Evolutionary conservation across 2,329 filamentous ascomycete genomes (phyloP), one percentile per base, ranked within the genome.

Genomic region (Aureobasidium sp.): DNA sequence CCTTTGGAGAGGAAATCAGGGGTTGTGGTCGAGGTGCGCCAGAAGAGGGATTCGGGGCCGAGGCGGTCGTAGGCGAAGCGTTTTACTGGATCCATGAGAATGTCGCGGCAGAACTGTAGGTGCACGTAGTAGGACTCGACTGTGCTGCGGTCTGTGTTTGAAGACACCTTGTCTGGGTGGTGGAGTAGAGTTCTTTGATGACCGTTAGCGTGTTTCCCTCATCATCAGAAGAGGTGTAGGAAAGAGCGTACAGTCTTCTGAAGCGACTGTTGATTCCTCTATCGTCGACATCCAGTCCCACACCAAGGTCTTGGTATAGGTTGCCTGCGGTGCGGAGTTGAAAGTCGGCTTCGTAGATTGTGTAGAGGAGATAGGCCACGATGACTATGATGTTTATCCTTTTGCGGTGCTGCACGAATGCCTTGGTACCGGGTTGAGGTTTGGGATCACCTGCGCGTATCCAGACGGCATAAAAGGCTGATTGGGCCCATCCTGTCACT

Each of bases 1-100:
- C 89, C 91, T 15, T 80, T 77, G 57, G 81, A 77, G 50, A 95
- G 78, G 70, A 83, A 95, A 70, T 96, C 92, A 62, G 81, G 81
- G 60, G 89, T 76, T 0, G 87, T 89, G 57, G 80, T 75, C 74
- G 84, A 9, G 27, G 27, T 78, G 64, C 81, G 77, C 86, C 87
- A 93, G 9, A 72, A 71, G 13, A 87, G 73, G 21, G 92, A 80
- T 29, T 84, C 83, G 0, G 89, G 86, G 0, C 92, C 92, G 71
- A 96, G 91, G 50, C 90, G 85, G 70, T 96, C 90, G 74, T 96
- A 96, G 8, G 90, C 91, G 71, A 94, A 95, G 60, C 90, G 82
- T 68, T 83, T 85, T 0, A 84, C 85, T 2, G 88, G 84, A 69
- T 94, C 85, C n/a, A 84, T 76, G 17, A 96, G 82, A 0, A 87